Evolutionary conservation across 371 early-diverging fungal species (phyloP).

Genomic region (Apophysomyces sp.): DNA sequence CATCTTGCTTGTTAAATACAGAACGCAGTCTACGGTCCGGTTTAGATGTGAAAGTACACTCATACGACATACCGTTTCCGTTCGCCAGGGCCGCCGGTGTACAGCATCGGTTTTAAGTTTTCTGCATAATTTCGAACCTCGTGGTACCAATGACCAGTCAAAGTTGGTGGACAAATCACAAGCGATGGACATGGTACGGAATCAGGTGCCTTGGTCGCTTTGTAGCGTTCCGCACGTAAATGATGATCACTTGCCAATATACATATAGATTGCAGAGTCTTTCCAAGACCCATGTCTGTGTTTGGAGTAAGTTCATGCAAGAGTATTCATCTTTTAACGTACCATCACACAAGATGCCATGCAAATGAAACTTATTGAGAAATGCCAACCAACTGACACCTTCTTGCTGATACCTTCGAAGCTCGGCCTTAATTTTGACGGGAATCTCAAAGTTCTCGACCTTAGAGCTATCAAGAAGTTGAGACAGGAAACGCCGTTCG

Average conservation of each 20-base stretch:
- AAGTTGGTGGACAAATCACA: conserved; percentile 96
- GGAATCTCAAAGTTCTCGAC: conserved; percentile 88
- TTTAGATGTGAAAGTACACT: not conserved
- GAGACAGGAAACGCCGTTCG: conserved; percentile 89
- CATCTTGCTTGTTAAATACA: conserved; percentile 60
- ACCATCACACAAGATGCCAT: conserved; percentile 98
- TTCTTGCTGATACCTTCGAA: conserved; percentile 95
- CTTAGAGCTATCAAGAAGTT: conserved; percentile 87
- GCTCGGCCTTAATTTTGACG: conserved; percentile 86
- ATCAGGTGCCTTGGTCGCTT: conserved; percentile 66
- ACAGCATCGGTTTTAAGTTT: conserved; percentile 78
- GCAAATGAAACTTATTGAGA: conserved; percentile 91
- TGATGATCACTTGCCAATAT: conserved; percentile 91
- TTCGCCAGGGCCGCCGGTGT: conserved; percentile 82
- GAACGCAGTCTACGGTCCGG: conserved; percentile 32
- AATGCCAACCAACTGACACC: conserved; percentile 99
- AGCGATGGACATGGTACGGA: conserved; percentile 76
- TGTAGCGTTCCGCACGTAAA: conserved; percentile 60
- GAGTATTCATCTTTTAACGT: conserved; percentile 15
- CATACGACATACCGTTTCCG: conserved; percentile 56
- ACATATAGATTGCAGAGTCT: conserved; percentile 98
- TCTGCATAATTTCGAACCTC: conserved; percentile 89
- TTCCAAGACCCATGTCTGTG: conserved; percentile 97
- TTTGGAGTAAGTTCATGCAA: not conserved
- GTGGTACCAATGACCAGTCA: conserved; percentile 98